Evolutionary conservation across 176 grass and related monocot species (phyloP).

Genomic region (Carex cristatella): DNA sequence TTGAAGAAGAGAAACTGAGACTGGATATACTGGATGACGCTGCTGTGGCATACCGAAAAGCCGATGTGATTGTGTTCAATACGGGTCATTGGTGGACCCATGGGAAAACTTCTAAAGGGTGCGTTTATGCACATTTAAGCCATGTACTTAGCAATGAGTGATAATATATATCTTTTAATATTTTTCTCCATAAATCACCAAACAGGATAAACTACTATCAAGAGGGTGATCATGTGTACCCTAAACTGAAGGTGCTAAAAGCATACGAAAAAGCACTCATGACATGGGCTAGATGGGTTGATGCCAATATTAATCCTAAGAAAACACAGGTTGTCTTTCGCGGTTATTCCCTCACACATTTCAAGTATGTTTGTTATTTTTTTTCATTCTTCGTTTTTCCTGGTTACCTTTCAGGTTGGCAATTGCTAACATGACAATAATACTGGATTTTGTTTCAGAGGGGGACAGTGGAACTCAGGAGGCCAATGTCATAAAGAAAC

Average conservation of each 20-base stretch:
- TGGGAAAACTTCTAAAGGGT: conserved; percentile 77
- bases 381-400: neutral
- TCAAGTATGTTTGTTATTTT: conserved; percentile 6
- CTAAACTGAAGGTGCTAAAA: conserved; percentile 51
- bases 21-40: conserved; percentile 65
- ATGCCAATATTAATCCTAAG: conserved; percentile 58
- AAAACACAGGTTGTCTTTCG: conserved; percentile 88
- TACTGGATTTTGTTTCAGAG: conserved; percentile 37
- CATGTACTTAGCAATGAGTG: neutral
- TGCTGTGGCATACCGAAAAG: conserved; percentile 51
- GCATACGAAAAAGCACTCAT: conserved; percentile 68
- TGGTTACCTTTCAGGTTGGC: neutral
- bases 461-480: conserved; percentile 87
- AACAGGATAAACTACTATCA: conserved; percentile 82
- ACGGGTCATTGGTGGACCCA: conserved; percentile 97
- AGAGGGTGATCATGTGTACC: conserved; percentile 67
- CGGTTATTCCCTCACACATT: conserved; percentile 67
- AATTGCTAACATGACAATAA: neutral
- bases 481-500: conserved; percentile 74
- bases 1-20: conserved; percentile 44
- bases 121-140: conserved; percentile 2
- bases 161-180: neutral
- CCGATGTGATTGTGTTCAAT: conserved; percentile 82
- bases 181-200: neutral
- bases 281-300: conserved; percentile 81